phyloP scores from a whole-genome alignment of 768 basidiomycete species.

The Infundibulicybe gibba region DNA sequence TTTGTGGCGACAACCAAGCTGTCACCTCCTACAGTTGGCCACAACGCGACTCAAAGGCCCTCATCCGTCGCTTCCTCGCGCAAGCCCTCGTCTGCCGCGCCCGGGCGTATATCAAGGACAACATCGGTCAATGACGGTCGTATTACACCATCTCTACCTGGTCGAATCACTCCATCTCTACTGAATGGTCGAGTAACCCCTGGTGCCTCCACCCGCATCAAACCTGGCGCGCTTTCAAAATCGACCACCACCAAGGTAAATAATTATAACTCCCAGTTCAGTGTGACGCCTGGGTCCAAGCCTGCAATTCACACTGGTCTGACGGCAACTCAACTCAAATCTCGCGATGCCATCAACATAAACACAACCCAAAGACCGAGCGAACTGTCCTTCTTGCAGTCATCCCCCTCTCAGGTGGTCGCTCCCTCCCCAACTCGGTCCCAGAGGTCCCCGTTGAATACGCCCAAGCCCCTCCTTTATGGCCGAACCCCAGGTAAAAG shows the following conservation, averaged over 20 bases:
- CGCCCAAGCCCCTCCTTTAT: constrained; percentile 54
- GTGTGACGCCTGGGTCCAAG: constrained; percentile 68
- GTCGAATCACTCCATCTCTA: constrained; percentile 47
- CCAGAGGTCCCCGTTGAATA: constrained; percentile 62
- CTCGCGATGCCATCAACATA: constrained; percentile 28
- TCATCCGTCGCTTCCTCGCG: constrained; percentile 79
- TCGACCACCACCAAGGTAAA: constrained; percentile 22
- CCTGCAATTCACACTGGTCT: constrained; percentile 82
- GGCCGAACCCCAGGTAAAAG: constrained; percentile 27
- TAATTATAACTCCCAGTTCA: constrained; percentile 23
- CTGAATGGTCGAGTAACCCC: constrained; percentile 34
- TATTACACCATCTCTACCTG: constrained; percentile 36
- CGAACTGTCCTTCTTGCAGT: constrained; percentile 21
- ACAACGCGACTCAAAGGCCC: constrained; percentile 51
- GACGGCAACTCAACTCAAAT: constrained; percentile 78
- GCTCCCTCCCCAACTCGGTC: constrained; percentile 39
- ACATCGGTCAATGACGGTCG: constrained; percentile 35
- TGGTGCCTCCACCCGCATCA: constrained; percentile 26
- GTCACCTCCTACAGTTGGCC: constrained; percentile 67
- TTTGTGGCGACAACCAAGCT: constrained; percentile 86
- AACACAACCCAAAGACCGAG: constrained; percentile 25
- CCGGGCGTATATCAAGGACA: constrained; percentile 24
- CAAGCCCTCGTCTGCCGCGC: constrained; percentile 27
- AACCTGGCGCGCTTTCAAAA: constrained; percentile 24
- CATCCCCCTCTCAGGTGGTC: constrained; percentile 29